phyloP scores from a whole-genome alignment of 2,329 filamentous ascomycete genomes.

The Colletotrichum salicis region DNA sequence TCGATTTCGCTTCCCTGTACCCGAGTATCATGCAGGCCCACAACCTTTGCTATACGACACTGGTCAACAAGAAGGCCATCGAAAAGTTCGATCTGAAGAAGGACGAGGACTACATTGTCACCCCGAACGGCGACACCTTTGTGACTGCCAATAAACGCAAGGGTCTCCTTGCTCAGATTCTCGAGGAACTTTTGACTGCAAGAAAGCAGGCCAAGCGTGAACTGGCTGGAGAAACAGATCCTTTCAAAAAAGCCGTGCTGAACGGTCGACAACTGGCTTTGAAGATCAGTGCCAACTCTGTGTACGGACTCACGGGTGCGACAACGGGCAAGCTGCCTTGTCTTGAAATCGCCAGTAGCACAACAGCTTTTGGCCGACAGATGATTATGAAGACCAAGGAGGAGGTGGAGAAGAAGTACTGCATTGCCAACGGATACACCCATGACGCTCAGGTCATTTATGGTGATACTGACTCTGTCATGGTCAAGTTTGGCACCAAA shows the following conservation, averaged over 20 bases:
- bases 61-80: constrained; percentile 81
- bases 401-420: constrained; percentile 92
- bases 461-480: constrained; percentile 98
- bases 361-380: constrained; percentile 94
- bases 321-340: constrained; percentile 96
- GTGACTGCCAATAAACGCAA: constrained; percentile 90
- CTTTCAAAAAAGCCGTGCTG: constrained; percentile 97
- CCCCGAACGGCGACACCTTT: constrained; percentile 93
- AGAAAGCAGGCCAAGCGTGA: constrained; percentile 96
- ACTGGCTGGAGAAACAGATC: constrained; percentile 86
- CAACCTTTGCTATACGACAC: constrained; percentile 96
- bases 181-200: constrained; percentile 90
- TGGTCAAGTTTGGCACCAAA: constrained; percentile 96
- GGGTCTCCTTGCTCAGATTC: constrained; percentile 91
- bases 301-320: constrained; percentile 96
- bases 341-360: constrained; percentile 94
- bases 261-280: constrained; percentile 96
- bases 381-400: constrained; percentile 99
- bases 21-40: constrained; percentile 99
- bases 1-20: constrained; percentile 98
- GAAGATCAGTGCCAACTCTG: constrained; percentile 97
- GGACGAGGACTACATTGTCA: constrained; percentile 96
- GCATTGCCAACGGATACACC: constrained; percentile 90
- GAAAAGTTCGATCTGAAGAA: constrained; percentile 82
- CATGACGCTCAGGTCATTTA: constrained; percentile 98